Evolutionary conservation across 2,329 filamentous ascomycete species (phyloP).

Genomic region (Neopestalotiopsis clavispora): DNA sequence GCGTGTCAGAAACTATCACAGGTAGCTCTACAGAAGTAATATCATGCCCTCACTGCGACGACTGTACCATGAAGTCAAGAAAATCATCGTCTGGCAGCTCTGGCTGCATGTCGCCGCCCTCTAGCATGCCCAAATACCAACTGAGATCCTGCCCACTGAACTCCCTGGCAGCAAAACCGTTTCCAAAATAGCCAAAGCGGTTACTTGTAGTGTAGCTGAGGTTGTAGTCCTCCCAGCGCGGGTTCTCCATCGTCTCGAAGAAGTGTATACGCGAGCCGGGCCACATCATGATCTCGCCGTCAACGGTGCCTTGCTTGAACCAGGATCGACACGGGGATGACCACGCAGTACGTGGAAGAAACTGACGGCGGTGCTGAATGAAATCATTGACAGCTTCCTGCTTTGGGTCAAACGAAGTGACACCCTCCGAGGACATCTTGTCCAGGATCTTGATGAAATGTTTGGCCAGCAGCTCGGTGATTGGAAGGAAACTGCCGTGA

Average conservation of each 20-base stretch:
- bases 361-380: slow-evolving; percentile 34
- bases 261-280: slow-evolving; percentile 32
- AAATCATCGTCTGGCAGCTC: slow-evolving; percentile 7
- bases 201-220: slow-evolving; percentile 28
- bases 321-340: slow-evolving; percentile 31
- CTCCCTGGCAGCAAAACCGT: slow-evolving; percentile 25
- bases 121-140: slow-evolving; percentile 19
- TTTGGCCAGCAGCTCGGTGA: slow-evolving; percentile 30
- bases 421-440: slow-evolving; percentile 32
- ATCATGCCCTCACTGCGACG: background rate
- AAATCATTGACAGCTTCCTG: slow-evolving; percentile 35
- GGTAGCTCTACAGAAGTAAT: too few species aligned
- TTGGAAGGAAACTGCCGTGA: slow-evolving; percentile 31
- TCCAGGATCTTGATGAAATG: slow-evolving; percentile 37
- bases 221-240: slow-evolving; percentile 34
- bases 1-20: too few species aligned
- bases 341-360: slow-evolving; percentile 31
- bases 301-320: slow-evolving; percentile 33
- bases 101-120: slow-evolving; percentile 7
- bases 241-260: slow-evolving; percentile 30
- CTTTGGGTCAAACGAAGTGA: slow-evolving; percentile 29
- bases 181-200: slow-evolving; percentile 32
- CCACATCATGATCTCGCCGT: slow-evolving; percentile 33
- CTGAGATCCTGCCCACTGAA: slow-evolving; percentile 14
- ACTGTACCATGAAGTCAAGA: slow-evolving; percentile 3